phyloP scores from a whole-genome alignment of 192 early-diverging fungal genomes.

The Spinellus fusiger region DNA sequence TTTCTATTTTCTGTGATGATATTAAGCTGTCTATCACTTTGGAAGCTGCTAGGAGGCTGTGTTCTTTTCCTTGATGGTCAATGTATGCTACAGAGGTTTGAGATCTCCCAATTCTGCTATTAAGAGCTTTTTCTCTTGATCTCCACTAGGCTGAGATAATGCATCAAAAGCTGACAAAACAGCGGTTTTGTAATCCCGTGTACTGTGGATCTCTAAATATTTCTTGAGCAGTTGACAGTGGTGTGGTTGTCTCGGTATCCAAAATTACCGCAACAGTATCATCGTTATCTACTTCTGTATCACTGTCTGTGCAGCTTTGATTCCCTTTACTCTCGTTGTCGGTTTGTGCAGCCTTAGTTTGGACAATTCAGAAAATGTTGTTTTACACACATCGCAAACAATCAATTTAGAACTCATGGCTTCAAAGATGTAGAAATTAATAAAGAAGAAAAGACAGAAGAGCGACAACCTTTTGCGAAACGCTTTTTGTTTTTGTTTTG shows the following conservation, averaged over 20 bases:
- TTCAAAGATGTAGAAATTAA: slow-evolving; percentile 11
- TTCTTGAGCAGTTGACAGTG: slow-evolving; percentile 1
- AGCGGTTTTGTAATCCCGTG: slow-evolving; percentile 9
- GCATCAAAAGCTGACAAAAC: slow-evolving; percentile 13
- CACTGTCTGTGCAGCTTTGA: slow-evolving; percentile 11
- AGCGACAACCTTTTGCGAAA: no score
- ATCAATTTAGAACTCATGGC: slow-evolving; percentile 7
- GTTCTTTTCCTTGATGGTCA: slow-evolving; percentile 11
- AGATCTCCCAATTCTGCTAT: slow-evolving; percentile 14
- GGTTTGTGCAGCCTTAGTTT: slow-evolving; percentile 12
- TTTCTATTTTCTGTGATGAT: slow-evolving; percentile 3
- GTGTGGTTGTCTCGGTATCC: slow-evolving; percentile 4
- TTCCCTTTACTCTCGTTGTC: slow-evolving; percentile 9
- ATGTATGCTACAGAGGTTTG: slow-evolving; percentile 8
- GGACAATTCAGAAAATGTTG: slow-evolving; percentile 10
- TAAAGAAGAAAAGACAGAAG: slow-evolving; percentile 6
- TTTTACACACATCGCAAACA: slow-evolving; percentile 8
- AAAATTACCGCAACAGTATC: slow-evolving; percentile 5
- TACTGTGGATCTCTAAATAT: neutral
- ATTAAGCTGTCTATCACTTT: slow-evolving; percentile 3
- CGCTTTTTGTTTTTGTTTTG: no score
- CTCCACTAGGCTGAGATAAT: slow-evolving; percentile 9
- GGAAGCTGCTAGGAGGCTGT: slow-evolving; percentile 7
- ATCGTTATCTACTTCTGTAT: slow-evolving; percentile 5
- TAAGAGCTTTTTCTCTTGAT: slow-evolving; percentile 15